Evolutionary conservation across 495 filamentous ascomycete species (phyloP).

Genomic region (Usnea hakonensis): DNA sequence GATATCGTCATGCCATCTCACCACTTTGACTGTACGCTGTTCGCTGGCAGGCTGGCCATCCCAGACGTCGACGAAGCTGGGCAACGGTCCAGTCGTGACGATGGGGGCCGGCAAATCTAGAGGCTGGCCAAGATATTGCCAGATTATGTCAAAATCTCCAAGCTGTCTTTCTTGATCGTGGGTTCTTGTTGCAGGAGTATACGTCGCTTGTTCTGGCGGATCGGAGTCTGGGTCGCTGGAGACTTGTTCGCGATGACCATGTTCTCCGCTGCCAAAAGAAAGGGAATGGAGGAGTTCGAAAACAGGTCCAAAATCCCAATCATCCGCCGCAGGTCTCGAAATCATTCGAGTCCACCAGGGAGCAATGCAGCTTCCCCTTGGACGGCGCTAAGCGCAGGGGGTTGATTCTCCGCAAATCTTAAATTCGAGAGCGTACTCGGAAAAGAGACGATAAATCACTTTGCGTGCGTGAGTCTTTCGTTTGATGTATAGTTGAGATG

Average conservation of each 20-base stretch:
- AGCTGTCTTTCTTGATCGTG: slow-evolving; percentile 19
- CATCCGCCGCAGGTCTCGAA: slow-evolving; percentile 5
- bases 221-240: slow-evolving; percentile 9
- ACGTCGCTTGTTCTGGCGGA: slow-evolving; percentile 1
- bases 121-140: slow-evolving; percentile 33
- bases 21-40: slow-evolving; percentile 27
- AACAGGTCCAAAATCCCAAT: slow-evolving; percentile 45
- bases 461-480: not conserved
- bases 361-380: slow-evolving; percentile 21
- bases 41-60: slow-evolving; percentile 9
- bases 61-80: not conserved
- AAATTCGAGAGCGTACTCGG: not conserved
- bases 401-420: not conserved
- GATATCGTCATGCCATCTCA: slow-evolving; percentile 32
- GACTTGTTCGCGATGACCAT: not conserved
- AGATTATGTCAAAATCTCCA: slow-evolving; percentile 39
- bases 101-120: slow-evolving; percentile 20
- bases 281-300: slow-evolving; percentile 40
- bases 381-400: slow-evolving; percentile 4
- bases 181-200: not conserved
- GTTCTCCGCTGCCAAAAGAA: slow-evolving; percentile 22
- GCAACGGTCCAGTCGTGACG: slow-evolving; percentile 8
- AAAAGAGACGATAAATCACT: not conserved
- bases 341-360: slow-evolving; percentile 21
- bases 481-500: not conserved